Evolutionary conservation across 2,329 filamentous ascomycete species (phyloP).

Genomic region (Torrubiellomyces zombiae): DNA sequence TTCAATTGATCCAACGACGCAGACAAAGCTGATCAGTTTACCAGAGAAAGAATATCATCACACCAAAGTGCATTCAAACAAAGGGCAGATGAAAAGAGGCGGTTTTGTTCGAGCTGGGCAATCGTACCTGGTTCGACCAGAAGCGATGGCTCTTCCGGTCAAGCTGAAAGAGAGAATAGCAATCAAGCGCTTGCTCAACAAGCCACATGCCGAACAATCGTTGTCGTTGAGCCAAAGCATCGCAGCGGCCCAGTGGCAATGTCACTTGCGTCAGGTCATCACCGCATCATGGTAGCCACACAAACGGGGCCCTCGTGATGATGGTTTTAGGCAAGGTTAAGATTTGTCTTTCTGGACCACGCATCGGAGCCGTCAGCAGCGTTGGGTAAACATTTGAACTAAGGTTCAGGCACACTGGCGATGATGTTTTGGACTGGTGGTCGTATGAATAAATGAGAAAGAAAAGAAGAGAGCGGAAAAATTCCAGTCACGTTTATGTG

Average conservation of each 20-base stretch:
- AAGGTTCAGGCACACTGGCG: conserved; percentile 18
- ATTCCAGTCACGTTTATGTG: too few species aligned
- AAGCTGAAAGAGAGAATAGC: neutral
- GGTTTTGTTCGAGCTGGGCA: neutral
- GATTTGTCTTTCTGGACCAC: conserved; percentile 39
- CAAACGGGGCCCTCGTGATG: conserved; percentile 50
- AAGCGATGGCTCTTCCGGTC: neutral
- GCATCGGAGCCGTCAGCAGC: conserved; percentile 33
- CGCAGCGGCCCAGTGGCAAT: conserved; percentile 12
- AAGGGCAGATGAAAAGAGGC: too few species aligned
- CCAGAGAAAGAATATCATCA: conserved; percentile 25
- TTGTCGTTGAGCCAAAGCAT: conserved; percentile 1
- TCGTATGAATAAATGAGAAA: conserved; percentile 21
- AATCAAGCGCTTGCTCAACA: too few species aligned
- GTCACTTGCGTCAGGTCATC: conserved; percentile 53
- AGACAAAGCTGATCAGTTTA: conserved; percentile 20
- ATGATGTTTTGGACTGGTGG: conserved; percentile 27
- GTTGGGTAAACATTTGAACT: conserved; percentile 13
- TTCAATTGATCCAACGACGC: conserved; percentile 11
- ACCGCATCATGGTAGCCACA: conserved; percentile 48
- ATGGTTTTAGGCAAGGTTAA: conserved; percentile 51
- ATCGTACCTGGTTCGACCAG: neutral
- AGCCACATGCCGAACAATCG: too few species aligned
- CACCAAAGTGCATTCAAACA: neutral
- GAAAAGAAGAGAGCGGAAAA: conserved; percentile 8